Evolutionary conservation across 179 eudicot genomes (phyloP).

Genomic region (Sideroxylon spinosum): DNA sequence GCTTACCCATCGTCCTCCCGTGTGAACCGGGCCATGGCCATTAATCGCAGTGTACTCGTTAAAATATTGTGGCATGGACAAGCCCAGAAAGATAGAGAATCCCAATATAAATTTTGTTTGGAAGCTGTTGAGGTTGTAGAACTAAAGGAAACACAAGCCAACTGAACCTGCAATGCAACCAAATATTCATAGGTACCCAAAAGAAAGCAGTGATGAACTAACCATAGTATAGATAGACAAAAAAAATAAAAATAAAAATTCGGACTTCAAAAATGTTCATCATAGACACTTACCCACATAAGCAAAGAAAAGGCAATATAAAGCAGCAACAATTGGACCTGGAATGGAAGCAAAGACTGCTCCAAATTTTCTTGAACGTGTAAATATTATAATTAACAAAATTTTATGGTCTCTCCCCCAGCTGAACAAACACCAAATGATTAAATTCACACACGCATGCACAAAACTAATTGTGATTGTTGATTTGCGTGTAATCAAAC

Average conservation of each 20-base stretch:
- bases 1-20: conserved; percentile 76
- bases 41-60: conserved; percentile 64
- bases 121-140: conserved; percentile 89
- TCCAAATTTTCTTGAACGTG: conserved; percentile 74
- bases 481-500: neutral
- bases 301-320: conserved; percentile 82
- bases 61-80: conserved; percentile 85
- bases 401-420: neutral
- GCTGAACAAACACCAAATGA: too few species aligned
- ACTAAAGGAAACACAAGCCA: conserved; percentile 77
- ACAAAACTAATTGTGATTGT: too few species aligned
- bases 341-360: conserved; percentile 93
- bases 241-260: neutral
- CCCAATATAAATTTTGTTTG: conserved; percentile 73
- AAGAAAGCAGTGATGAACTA: neutral
- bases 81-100: conserved; percentile 70
- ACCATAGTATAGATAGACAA: neutral
- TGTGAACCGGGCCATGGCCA: conserved; percentile 76
- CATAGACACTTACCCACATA: conserved; percentile 61
- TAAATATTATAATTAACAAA: conserved; percentile 3
- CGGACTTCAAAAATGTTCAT: neutral
- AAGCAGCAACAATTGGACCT: conserved; percentile 68
- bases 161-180: conserved; percentile 49
- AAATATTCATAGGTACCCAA: too few species aligned
- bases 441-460: too few species aligned